Base-by-base conservation (phyloP, 169 alveolate species). In the Eimeria necatrix region DNA sequence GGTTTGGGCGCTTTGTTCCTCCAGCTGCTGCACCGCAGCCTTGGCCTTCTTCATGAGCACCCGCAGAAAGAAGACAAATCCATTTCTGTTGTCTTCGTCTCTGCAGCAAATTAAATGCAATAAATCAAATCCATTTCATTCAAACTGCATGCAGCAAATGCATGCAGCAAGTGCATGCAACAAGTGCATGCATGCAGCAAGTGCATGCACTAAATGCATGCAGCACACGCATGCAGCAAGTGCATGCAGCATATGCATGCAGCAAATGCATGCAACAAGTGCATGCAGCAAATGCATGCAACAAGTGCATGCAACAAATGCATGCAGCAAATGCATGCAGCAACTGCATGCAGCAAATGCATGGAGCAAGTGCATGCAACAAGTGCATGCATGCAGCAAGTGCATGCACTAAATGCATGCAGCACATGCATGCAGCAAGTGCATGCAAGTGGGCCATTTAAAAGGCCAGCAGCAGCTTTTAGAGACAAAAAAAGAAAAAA, bases 81-180 rank as follows among this genome's bases (percentile, higher is more conserved):
- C 96, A 68, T 93, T 93, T 18, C 96, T 59, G 46, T 81, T 74
- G 26, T 93, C 96, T 83, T 93, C 96, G 22, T 93, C 96, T 56
- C 96, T 93, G 88, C 16, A 91, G 22, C 18, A 20, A 49, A 61
- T 51, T 74, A 83, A 3, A 24, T 78, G 22, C 56, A 78, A 2
- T 18, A 51, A 48, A 26, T 12, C 12, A 16, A 16, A 8, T 48
- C 20, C 14, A 22, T 18, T 22, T 8, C 2, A 10, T 41, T 4
- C 53, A 9, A 4, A 46, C 7, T 41, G 18, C 2, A 4, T 18
- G 84, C 59, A 76, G 52, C 26, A 76, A 46, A 26, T 41, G 87
- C 41, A n/a, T 6, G 52, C 90, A 46, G 87, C 87, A 76, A 73
- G 10, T 9, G 8, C 32, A 12, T 12, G 14, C 14, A 32, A 20